These are phyloP conservation scores for Pichia pseudocactophila DNA, from an alignment of 805 yeast species.

Conservation along the genomic window DNA sequence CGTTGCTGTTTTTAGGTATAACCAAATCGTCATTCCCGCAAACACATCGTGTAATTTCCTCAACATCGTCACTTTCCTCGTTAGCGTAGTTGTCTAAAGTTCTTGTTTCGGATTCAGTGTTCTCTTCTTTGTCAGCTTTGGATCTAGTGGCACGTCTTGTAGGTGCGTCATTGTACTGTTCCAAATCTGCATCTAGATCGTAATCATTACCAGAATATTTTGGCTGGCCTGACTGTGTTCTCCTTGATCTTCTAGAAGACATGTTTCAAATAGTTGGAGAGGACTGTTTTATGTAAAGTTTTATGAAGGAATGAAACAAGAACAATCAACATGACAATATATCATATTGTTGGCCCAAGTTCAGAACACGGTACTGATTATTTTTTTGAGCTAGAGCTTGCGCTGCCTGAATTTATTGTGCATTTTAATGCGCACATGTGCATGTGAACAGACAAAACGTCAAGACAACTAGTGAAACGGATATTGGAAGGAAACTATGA, in stretches of 20 bases:
- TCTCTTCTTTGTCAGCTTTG: slow-evolving; percentile 2
- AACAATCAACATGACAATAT: too few species aligned
- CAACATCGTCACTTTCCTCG: slow-evolving; percentile 23
- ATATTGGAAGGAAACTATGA: not conserved
- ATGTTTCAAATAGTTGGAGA: slow-evolving; percentile 7
- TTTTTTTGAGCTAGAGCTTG: too few species aligned
- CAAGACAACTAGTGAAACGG: too few species aligned
- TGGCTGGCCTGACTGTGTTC: slow-evolving; percentile 15
- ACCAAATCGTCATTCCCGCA: slow-evolving; percentile 43
- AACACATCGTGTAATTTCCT: slow-evolving; percentile 46
- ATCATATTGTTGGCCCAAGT: too few species aligned
- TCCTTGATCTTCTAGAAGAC: slow-evolving; percentile 27
- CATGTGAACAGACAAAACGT: too few species aligned
- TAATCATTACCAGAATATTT: slow-evolving; percentile 15
- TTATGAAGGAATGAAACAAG: too few species aligned
- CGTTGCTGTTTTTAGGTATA: slow-evolving; percentile 20
- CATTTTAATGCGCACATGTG: too few species aligned
- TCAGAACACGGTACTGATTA: too few species aligned
- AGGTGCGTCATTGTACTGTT: not conserved
- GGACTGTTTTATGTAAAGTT: too few species aligned
- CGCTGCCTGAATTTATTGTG: too few species aligned
- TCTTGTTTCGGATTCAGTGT: slow-evolving; percentile 1
- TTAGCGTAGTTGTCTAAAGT: slow-evolving; percentile 17
- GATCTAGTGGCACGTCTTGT: slow-evolving; percentile 4
- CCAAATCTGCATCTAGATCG: slow-evolving; percentile 9